phyloP scores from a whole-genome alignment of 257 asterid genomes.

The Avicennia marina region DNA sequence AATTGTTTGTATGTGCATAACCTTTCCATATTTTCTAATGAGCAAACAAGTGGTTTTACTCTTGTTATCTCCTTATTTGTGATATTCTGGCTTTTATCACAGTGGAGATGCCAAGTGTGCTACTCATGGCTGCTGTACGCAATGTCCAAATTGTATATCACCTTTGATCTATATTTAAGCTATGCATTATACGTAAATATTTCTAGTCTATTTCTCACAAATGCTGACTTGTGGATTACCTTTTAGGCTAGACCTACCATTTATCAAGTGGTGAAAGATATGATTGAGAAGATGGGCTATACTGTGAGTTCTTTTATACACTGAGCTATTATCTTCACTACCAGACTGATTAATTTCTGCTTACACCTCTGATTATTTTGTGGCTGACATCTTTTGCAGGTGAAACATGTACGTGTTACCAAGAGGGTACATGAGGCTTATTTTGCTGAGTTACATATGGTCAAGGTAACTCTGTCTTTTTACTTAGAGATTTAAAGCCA shows the following conservation, averaged over 20 bases:
- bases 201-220: neutral
- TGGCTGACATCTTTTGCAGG: slow-evolving; percentile 35
- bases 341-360: neutral
- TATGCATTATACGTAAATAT: neutral
- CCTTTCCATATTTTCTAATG: slow-evolving; percentile 1
- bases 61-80: neutral
- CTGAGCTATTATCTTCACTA: neutral
- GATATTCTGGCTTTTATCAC: slow-evolving; percentile 24
- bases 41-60: neutral
- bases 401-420: slow-evolving; percentile 86
- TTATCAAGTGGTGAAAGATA: neutral
- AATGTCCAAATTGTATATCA: slow-evolving; percentile 57
- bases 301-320: neutral
- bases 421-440: slow-evolving; percentile 96
- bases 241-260: slow-evolving; percentile 4
- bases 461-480: slow-evolving; percentile 28
- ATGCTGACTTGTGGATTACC: neutral
- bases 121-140: slow-evolving; percentile 69
- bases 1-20: slow-evolving; percentile 65
- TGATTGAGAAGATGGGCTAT: slow-evolving; percentile 8
- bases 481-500: neutral
- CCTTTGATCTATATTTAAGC: neutral
- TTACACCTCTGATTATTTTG: neutral
- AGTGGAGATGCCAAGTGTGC: slow-evolving; percentile 90
- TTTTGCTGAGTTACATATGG: slow-evolving; percentile 76